Base-by-base conservation (phyloP, 164 flowering plant species). In the Protea cynaroides region DNA sequence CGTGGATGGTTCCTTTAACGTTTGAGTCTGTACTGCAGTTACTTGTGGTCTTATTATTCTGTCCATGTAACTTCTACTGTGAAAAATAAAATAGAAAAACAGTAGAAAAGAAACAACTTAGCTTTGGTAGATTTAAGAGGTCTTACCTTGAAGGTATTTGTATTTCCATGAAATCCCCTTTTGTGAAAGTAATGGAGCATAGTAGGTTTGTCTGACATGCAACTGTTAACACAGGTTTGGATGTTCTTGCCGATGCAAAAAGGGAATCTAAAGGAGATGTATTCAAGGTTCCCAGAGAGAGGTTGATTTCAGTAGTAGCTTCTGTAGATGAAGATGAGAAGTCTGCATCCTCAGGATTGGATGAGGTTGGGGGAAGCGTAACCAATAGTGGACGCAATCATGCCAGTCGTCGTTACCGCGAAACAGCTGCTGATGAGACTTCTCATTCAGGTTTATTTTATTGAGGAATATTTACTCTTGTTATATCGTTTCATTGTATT, bases 281-380 rank as follows among this genome's bases (percentile, higher is more conserved):
- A 21, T 94, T 91, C 66, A 94, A 88, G 76, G 85, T 84, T 21
- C 96, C 96, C 3, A 74, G 68, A 69, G 88, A 85, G 56, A 81
- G 74, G 66, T 67, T 70, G 57, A 44, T 80, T 54, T 81, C 88
- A 14, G 64, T 79, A 64, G 74, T 72, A 18, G 68, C 92, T 61
- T 81, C 89, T 23, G 25, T 81, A 11, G 88, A 84, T 66, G 98
- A 87, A 61, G 94, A 87, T 18, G 95, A 83, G 55, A 74, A 54
- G 13, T 61, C 74, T 51, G 65, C 56, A 50, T 37, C 65, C 11
- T 74, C 82, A 22, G 87, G 67, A 61, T 23, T 72, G 52, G 88
- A 84, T 63, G 87, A 83, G 17, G 75, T 47, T 17, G 78, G 64
- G 25, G 70, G 25, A 59, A 63, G 40, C 59, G 43, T 23, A 10